These are phyloP conservation scores for Rhizophlyctis rosea DNA, from an alignment of 192 early-diverging fungal species.

Conservation along the genomic window DNA sequence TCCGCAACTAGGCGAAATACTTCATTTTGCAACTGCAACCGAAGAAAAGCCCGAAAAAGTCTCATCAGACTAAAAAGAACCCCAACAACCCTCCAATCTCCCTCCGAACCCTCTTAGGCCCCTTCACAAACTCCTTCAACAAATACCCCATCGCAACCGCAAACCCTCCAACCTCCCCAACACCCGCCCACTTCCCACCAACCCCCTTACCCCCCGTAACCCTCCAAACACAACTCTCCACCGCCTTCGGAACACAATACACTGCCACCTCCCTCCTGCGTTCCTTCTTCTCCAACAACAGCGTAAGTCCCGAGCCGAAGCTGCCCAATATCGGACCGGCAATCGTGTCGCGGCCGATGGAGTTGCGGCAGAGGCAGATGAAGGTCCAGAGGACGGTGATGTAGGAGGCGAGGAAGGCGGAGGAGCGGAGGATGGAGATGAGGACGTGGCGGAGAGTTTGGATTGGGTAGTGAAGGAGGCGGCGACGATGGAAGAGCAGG, in stretches of 20 bases:
- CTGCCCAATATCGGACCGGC: constrained; percentile 50
- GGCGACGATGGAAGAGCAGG: constrained; percentile 46
- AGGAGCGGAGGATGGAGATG: constrained; percentile 43
- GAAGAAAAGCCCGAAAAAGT: too few species aligned
- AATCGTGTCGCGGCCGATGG: constrained; percentile 34
- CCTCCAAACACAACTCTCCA: constrained; percentile 65
- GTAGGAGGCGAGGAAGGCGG: constrained; percentile 54
- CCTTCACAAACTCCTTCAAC: constrained; percentile 45
- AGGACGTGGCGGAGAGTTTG: constrained; percentile 38
- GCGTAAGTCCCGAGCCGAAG: constrained; percentile 60
- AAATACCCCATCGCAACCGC: constrained; percentile 50
- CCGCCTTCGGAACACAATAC: constrained; percentile 77
- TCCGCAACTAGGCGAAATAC: too few species aligned
- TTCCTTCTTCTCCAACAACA: constrained; percentile 57
- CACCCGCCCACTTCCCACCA: constrained; percentile 15
- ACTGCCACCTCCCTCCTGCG: constrained; percentile 71
- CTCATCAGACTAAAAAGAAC: constrained; percentile 36
- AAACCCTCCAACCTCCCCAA: constrained; percentile 47
- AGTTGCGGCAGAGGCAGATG: constrained; percentile 38
- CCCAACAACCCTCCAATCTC: constrained; percentile 50
- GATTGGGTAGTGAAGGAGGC: constrained; percentile 32
- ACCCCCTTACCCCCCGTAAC: constrained; percentile 30
- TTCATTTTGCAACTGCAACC: too few species aligned
- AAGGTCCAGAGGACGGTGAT: constrained; percentile 53
- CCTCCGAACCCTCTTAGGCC: constrained; percentile 47